These are phyloP conservation scores for Didymella glomerata DNA, from an alignment of 2,329 filamentous ascomycete species.

Conservation along the genomic window DNA sequence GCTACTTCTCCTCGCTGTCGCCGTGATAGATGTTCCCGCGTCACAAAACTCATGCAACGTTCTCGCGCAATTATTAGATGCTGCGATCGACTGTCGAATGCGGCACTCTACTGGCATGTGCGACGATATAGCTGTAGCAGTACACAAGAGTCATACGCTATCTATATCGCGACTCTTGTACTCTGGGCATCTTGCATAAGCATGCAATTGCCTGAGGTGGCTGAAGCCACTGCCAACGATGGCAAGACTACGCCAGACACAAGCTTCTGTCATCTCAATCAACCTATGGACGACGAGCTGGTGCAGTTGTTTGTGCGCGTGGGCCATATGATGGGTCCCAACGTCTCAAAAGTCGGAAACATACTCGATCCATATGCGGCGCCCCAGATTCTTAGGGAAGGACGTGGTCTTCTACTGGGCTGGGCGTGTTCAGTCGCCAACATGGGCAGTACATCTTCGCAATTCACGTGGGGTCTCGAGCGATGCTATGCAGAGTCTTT, in stretches of 20 bases:
- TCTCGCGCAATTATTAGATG: too few relatives aligned
- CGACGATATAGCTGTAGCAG: neutral
- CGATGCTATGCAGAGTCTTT: neutral
- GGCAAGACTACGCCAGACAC: neutral
- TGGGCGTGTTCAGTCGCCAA: neutral
- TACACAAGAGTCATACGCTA: neutral
- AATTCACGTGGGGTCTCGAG: neutral
- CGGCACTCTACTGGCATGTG: neutral
- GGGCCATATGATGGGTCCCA: neutral
- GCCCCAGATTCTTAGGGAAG: neutral
- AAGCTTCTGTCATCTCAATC: neutral
- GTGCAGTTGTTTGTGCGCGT: neutral
- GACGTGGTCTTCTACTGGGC: neutral
- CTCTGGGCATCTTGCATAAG: neutral
- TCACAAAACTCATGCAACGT: too few relatives aligned
- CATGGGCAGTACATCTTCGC: neutral
- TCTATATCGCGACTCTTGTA: neutral
- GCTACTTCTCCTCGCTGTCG: too few relatives aligned
- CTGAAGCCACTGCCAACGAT: neutral
- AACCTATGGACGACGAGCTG: neutral
- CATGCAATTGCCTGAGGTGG: neutral
- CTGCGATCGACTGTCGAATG: too few relatives aligned
- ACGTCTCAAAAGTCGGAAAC: neutral
- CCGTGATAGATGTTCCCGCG: too few relatives aligned
- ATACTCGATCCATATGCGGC: neutral